Base-by-base conservation (phyloP, 106 monocot genomes). In the Amphibolis antarctica region DNA sequence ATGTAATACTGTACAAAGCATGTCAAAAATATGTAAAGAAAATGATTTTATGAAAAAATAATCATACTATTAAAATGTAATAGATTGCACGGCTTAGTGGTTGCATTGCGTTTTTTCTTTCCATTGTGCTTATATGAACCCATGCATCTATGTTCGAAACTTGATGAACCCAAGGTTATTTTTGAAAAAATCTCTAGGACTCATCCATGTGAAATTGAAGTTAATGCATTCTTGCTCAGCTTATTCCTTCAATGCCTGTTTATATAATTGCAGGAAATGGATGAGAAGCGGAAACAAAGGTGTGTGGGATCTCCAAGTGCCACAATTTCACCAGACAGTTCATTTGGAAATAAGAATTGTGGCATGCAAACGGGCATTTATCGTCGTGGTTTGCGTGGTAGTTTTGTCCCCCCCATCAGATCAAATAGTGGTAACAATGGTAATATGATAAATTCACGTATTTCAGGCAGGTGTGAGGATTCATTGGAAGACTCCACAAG, bases 331-430 rank as follows among this genome's bases (percentile, higher is more conserved):
- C 84, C 83, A 15, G 83, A 96, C 69, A 74, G 59, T 64, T 51
- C 55, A 3, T 24, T 26, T 23, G 78, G 70, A 17, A 82, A 59
- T 44, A 80, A 74, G 74, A 82, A 69, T 54, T 90, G 87, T 73
- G 78, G 80, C 60, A 62, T 78, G 52, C 86, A 78, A 66, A 71
- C 82, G 68, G 80, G 78, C 51, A 68, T 79, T 71, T 73, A 76
- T 69, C 90, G 96, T 50, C 81, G 96, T 65, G 96, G 96, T 64
- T 46, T 80, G 36, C 86, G 96, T 68, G 86, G 96, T 59, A 98
- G 84, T 81, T 98, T 98, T 84, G 78, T 98, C 29, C 96, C 96
- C 54, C 96, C 96, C 44, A 85, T 98, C 52, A 86, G 78, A 79
- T 82, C 90, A 1, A 87, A 75, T 71, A 80, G 76, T 47, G 82